Evolutionary conservation across 164 flowering plant genomes (phyloP).

Genomic region (Amborella trichopoda): DNA sequence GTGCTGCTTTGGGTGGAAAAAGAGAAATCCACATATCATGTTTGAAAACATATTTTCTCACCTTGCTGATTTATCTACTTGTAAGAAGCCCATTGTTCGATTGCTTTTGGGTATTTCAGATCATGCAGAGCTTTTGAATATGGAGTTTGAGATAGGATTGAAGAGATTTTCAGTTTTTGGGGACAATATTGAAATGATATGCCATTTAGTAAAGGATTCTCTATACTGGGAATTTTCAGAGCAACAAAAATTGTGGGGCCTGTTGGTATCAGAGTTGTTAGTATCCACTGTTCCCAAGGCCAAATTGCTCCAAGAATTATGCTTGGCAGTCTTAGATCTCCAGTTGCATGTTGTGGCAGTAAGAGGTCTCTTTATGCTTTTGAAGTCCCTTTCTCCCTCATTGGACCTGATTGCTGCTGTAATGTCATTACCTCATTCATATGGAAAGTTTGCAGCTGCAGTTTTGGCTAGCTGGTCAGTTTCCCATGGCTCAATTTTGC

Average conservation of each 20-base stretch:
- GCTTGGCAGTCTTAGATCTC: slow-evolving; percentile 19
- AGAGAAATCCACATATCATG: slow-evolving; percentile 10
- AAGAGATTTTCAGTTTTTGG: slow-evolving; percentile 31
- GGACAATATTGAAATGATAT: slow-evolving; percentile 12
- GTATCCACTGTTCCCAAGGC: slow-evolving; percentile 25
- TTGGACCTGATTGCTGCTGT: slow-evolving; percentile 32
- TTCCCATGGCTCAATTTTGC: slow-evolving; percentile 27
- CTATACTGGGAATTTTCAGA: slow-evolving; percentile 21
- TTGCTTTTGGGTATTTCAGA: slow-evolving; percentile 23
- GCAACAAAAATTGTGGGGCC: slow-evolving; percentile 40
- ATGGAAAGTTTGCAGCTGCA: slow-evolving; percentile 29
- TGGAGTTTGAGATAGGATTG: slow-evolving; percentile 31
- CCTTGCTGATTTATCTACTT: slow-evolving; percentile 25
- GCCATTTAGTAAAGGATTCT: slow-evolving; percentile 18
- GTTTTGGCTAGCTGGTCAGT: slow-evolving; percentile 29
- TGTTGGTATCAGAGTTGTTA: slow-evolving; percentile 32
- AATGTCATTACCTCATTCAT: slow-evolving; percentile 21
- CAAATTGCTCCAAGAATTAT: slow-evolving; percentile 23
- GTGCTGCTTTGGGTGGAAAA: slow-evolving; percentile 18
- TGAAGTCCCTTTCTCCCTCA: slow-evolving; percentile 24
- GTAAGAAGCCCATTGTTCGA: slow-evolving; percentile 21
- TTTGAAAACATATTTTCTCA: slow-evolving; percentile 19
- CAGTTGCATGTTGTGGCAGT: slow-evolving; percentile 17
- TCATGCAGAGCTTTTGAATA: slow-evolving; percentile 20
- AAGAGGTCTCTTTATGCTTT: slow-evolving; percentile 27